Evolutionary conservation across 106 monocot genomes (phyloP).

Genomic region (Platanthera zijinensis): DNA sequence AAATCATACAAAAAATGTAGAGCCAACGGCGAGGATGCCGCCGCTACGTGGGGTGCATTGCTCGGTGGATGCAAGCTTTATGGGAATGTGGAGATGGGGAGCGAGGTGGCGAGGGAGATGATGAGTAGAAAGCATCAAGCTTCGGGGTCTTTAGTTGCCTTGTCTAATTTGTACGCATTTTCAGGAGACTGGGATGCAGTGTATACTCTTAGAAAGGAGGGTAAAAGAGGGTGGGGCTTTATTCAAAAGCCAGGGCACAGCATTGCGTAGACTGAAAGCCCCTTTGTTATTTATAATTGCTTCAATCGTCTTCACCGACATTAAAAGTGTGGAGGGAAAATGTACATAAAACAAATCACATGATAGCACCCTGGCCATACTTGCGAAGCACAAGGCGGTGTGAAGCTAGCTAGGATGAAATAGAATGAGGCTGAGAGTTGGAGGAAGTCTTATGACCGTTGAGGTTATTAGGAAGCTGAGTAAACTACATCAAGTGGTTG

Average conservation of each 20-base stretch:
- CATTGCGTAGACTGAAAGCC: not conserved
- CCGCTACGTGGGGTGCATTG: slow-evolving; percentile 31
- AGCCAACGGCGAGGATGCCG: not conserved
- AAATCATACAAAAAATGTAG: not conserved
- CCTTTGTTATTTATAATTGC: too few species aligned
- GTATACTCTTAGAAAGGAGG: slow-evolving; percentile 22
- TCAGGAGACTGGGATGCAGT: slow-evolving; percentile 42
- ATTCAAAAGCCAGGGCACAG: not conserved
- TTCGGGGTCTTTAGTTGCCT: slow-evolving; percentile 34
- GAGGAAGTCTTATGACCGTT: too few species aligned
- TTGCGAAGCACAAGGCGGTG: too few species aligned
- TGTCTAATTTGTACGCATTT: slow-evolving; percentile 48
- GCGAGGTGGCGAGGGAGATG: slow-evolving; percentile 27
- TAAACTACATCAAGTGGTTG: too few species aligned
- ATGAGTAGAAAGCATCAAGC: slow-evolving; percentile 15
- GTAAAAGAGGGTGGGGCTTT: slow-evolving; percentile 6
- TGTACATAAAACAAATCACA: too few species aligned
- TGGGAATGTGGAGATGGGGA: slow-evolving; percentile 30
- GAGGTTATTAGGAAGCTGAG: too few species aligned
- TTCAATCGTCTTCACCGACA: too few species aligned
- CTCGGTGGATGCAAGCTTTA: slow-evolving; percentile 43
- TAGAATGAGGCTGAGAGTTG: too few species aligned
- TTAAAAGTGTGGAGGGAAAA: too few species aligned
- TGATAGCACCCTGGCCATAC: too few species aligned
- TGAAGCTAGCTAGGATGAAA: too few species aligned